These are phyloP conservation scores for Plasmodium malariae DNA, from an alignment of 169 alveolate genomes.

Conservation along the genomic window DNA sequence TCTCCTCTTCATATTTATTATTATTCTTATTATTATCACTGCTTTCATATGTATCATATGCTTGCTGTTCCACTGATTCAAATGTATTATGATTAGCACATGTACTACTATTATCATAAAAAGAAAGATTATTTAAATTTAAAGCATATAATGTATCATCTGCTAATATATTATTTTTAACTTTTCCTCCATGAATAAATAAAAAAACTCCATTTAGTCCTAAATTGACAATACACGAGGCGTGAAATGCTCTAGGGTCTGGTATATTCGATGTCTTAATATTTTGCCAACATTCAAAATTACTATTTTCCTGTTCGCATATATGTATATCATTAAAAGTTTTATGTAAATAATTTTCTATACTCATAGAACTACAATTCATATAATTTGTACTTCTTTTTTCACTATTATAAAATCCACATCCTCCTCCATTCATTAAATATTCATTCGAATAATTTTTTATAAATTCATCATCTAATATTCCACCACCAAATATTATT, in stretches of 20 bases:
- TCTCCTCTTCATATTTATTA: neutral
- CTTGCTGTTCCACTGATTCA: neutral
- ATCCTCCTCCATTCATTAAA: neutral
- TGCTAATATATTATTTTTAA: conserved; percentile 46
- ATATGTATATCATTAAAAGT: conserved; percentile 69
- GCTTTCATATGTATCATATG: neutral
- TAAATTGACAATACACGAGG: conserved; percentile 63
- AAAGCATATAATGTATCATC: conserved; percentile 50
- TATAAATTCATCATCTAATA: conserved; percentile 41
- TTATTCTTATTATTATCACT: conserved; percentile 4
- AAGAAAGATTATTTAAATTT: conserved; percentile 22
- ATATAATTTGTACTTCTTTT: neutral
- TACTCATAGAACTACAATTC: neutral
- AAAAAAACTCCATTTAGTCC: conserved; percentile 65
- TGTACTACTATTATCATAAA: neutral
- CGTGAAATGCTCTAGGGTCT: conserved; percentile 74
- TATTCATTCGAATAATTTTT: conserved; percentile 38
- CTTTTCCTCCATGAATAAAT: conserved; percentile 75
- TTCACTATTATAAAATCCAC: neutral
- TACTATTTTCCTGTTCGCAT: conserved; percentile 57
- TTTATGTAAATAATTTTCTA: conserved; percentile 50
- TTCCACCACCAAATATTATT: conserved; percentile 68
- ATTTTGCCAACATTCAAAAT: conserved; percentile 19
- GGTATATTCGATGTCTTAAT: conserved; percentile 66
- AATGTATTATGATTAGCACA: neutral